phyloP scores from a whole-genome alignment of 140 eudicot genomes.

The Flaveria floridana region DNA sequence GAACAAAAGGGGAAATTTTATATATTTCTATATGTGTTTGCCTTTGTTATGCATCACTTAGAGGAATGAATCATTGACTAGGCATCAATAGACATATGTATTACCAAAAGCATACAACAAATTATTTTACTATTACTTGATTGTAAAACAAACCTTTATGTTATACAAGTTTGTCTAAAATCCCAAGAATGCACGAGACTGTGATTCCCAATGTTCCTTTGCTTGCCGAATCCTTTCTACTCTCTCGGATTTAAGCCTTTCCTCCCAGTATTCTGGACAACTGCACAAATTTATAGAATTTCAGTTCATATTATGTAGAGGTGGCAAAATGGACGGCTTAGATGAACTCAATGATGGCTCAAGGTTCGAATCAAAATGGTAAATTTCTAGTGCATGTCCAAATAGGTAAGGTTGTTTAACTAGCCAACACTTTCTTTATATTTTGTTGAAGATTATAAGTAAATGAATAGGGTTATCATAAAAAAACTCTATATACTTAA shows the following conservation, averaged over 20 bases:
- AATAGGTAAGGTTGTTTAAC: not conserved
- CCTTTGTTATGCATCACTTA: no score
- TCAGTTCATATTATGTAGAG: not conserved
- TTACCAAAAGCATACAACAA: conserved; percentile 21
- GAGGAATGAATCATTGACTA: not conserved
- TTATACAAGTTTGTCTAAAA: conserved; percentile 27
- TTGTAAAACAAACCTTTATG: conserved; percentile 27
- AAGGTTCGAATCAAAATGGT: not conserved
- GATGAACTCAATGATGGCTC: not conserved
- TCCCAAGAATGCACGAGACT: conserved; percentile 52
- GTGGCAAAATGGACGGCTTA: conserved; percentile 8
- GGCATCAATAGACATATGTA: conserved; percentile 12
- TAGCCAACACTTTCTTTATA: not conserved
- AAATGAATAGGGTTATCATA: not conserved
- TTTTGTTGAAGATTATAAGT: not conserved
- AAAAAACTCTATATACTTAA: not conserved
- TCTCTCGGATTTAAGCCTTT: conserved; percentile 48
- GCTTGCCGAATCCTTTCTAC: conserved; percentile 43
- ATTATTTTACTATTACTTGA: conserved; percentile 24
- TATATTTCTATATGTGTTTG: no score
- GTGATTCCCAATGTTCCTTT: conserved; percentile 52
- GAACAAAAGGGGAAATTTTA: no score
- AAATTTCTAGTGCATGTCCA: not conserved
- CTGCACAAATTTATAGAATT: conserved; percentile 32
- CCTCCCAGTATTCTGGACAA: conserved; percentile 56